A percentile compares a stretch with the other conserved stretches of the same genome.
phyloP scores from a whole-genome alignment of 192 early-diverging fungal genomes.

The Coemansia sp. region DNA sequence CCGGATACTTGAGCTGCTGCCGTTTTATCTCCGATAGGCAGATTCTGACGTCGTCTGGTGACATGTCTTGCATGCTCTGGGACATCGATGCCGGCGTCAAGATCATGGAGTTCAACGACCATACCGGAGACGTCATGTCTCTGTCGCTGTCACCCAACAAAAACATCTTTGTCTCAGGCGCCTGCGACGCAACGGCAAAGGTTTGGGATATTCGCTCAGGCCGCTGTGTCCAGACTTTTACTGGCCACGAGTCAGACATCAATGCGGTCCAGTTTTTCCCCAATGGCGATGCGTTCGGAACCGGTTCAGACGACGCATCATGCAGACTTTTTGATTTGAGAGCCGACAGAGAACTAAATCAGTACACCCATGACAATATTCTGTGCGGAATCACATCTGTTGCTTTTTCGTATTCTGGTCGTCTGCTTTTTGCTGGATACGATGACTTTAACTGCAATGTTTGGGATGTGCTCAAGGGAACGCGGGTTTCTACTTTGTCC shows the following conservation, averaged over 20 bases:
- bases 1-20: slow-evolving; percentile 97
- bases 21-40: slow-evolving; percentile 94
- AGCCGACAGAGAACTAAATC: slow-evolving; percentile 96
- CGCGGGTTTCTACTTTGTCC: slow-evolving; percentile 88
- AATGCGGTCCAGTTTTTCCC: slow-evolving; percentile 99
- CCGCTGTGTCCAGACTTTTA: slow-evolving; percentile 97
- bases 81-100: slow-evolving; percentile 99
- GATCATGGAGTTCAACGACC: slow-evolving; percentile 95
- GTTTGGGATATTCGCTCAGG: slow-evolving; percentile 98
- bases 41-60: slow-evolving; percentile 93
- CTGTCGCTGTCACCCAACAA: slow-evolving; percentile 91
- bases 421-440: slow-evolving; percentile 96
- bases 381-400: slow-evolving; percentile 98
- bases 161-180: slow-evolving; percentile 96
- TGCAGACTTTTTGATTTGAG: slow-evolving; percentile 97
- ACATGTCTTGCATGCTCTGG: slow-evolving; percentile 99
- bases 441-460: slow-evolving; percentile 99
- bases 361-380: slow-evolving; percentile 98
- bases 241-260: slow-evolving; percentile 97
- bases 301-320: slow-evolving; percentile 97
- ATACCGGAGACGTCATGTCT: slow-evolving; percentile 99
- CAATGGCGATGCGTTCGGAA: slow-evolving; percentile 96
- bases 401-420: slow-evolving; percentile 94
- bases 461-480: slow-evolving; percentile 97
- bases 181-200: slow-evolving; percentile 97